Base-by-base conservation (phyloP, 1,284 basidiomycete genomes). In the Trichosporon ovoides region DNA sequence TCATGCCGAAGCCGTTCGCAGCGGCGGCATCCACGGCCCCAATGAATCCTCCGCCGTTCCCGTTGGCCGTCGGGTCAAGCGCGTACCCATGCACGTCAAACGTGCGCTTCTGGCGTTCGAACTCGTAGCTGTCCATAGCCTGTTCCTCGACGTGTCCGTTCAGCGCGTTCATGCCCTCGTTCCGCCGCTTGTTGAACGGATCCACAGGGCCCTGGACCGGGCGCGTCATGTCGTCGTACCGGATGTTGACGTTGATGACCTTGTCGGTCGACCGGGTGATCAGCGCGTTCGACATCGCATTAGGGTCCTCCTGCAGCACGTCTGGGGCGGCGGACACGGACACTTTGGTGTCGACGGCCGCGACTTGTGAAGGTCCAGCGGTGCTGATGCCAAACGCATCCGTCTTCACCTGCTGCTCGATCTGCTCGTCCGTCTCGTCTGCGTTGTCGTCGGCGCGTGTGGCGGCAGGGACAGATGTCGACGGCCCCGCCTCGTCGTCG, bases 191-290 rank as follows among this genome's bases (percentile, higher is more conserved):
- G 86, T 76, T 84, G 73, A 95, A 97, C 0, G 94, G 94, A 76
- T 98, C 94, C 70, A 88, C 84, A 9, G 95, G 95, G 7, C 95
- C 95, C 72, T 90, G 86, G 0, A 91, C 78, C 12, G 95, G 91
- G 18, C 87, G 80, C 38, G 83, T 83, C 88, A 98, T 88, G 75
- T 97, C 93, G 59, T 83, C 83, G 78, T 93, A 96, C 1, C 87
- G 85, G 56, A 98, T 88, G 77, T 98, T 98, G 72, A 98, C 91
- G 72, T 96, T 92, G 86, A 98, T 96, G 72, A 92, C 89, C n/a
- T 88, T 92, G 79, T 98, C 94, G 12, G 89, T 93, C 12, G 94
- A 90, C 50, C 94, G 84, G 7, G 88, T 89, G 56, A 97, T 84
- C 58, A 95, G 81, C 6, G 89, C 87, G 0, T 84, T 85, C 77